Percentiles rank a stretch among this genome's conserved stretches.
Evolutionary conservation across 768 basidiomycete species (phyloP).

Genomic region (Boletus coccyginus): DNA sequence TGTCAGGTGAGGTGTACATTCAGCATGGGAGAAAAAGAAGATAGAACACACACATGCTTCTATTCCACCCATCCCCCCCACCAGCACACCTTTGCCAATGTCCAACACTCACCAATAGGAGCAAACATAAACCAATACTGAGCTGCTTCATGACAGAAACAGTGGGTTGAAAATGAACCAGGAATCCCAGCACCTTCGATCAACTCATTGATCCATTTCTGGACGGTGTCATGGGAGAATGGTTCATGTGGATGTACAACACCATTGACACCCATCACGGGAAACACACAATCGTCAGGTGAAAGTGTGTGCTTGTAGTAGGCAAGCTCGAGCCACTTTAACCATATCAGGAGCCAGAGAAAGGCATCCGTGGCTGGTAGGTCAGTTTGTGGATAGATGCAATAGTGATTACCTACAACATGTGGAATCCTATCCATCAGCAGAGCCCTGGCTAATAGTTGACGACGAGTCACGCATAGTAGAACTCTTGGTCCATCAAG

Average conservation of each 20-base stretch:
- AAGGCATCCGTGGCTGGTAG: constrained; percentile 30
- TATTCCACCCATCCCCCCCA: constrained; percentile 1
- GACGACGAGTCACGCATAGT: constrained; percentile 1
- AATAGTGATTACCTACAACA: constrained; percentile 28
- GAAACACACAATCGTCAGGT: constrained; percentile 34
- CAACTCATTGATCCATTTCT: constrained; percentile 30
- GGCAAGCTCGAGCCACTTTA: constrained; percentile 3
- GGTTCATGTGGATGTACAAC: constrained; percentile 17
- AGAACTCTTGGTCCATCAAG: constrained; percentile 17
- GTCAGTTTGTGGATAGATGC: constrained; percentile 36
- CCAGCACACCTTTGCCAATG: not conserved
- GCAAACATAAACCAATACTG: not conserved
- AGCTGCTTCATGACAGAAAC: constrained; percentile 5
- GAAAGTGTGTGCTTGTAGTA: constrained; percentile 11
- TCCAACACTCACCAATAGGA: not conserved
- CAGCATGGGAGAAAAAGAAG: no score
- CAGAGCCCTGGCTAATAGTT: not conserved
- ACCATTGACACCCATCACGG: constrained; percentile 8
- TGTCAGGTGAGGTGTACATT: no score
- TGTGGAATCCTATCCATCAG: no score
- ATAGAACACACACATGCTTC: not conserved
- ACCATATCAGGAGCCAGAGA: constrained; percentile 24
- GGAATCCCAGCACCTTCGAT: not conserved
- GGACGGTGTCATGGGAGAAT: constrained; percentile 29
- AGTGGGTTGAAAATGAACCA: not conserved